A percentile compares a stretch with the other conserved stretches of the same genome.
phyloP scores from a whole-genome alignment of 805 yeast genomes.

The Metschnikowia noctiluminum region DNA sequence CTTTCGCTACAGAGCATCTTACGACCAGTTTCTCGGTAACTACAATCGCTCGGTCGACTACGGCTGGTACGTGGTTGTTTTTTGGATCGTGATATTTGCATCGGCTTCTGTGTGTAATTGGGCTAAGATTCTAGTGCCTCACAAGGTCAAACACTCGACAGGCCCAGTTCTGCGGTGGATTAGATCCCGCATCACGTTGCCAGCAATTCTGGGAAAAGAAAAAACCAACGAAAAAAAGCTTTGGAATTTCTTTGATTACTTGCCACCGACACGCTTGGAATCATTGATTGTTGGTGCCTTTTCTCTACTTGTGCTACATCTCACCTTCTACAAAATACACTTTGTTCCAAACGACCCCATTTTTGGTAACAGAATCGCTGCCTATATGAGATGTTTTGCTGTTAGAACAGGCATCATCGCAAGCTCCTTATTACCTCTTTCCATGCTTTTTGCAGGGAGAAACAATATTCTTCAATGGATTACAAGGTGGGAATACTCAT shows the following conservation, averaged over 20 bases:
- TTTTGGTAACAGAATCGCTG: constrained; percentile 22
- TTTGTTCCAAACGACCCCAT: constrained; percentile 15
- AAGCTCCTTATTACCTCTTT: constrained; percentile 15
- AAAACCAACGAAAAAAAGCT: constrained; percentile 28
- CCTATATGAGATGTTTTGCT: constrained; percentile 40
- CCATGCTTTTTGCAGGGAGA: constrained; percentile 18
- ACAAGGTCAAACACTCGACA: constrained; percentile 17
- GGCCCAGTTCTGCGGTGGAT: constrained; percentile 30
- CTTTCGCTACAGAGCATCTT: constrained; percentile 22
- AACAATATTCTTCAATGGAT: constrained; percentile 31
- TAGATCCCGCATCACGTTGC: constrained; percentile 34
- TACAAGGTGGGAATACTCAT: constrained; percentile 39
- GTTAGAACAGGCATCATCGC: constrained; percentile 19
- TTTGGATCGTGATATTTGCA: constrained; percentile 30
- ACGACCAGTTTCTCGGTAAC: constrained; percentile 39
- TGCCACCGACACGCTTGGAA: constrained; percentile 22
- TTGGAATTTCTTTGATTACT: constrained; percentile 23
- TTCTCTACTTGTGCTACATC: constrained; percentile 1
- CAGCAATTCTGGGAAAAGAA: constrained; percentile 32
- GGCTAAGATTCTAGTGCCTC: constrained; percentile 30
- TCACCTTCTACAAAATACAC: constrained; percentile 8
- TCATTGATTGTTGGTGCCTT: constrained; percentile 10
- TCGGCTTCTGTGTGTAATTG: constrained; percentile 30
- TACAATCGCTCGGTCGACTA: constrained; percentile 39
- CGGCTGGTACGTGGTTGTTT: constrained; percentile 28